A percentile compares a stretch with the other conserved stretches of the same genome.
Evolutionary conservation across 805 yeast species (phyloP).

Genomic region (Cyberlindnera petersonii): DNA sequence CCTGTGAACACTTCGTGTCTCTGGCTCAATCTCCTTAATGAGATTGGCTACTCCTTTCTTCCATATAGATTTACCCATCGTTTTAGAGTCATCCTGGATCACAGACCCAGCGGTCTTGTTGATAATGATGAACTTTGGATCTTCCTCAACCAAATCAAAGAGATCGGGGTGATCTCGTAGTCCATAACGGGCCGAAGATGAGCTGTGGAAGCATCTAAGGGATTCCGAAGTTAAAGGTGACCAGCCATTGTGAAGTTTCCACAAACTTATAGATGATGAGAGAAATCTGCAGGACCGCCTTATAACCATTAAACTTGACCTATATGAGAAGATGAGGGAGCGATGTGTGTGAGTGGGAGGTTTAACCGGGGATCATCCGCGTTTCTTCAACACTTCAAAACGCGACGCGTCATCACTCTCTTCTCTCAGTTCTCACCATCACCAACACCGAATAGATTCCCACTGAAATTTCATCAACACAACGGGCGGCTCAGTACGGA

Average conservation of each 20-base stretch:
- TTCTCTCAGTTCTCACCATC: too few species aligned
- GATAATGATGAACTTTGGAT: slow-evolving; percentile 19
- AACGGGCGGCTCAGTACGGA: slow-evolving; percentile 1
- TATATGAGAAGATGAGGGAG: not conserved
- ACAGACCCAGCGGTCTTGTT: slow-evolving; percentile 36
- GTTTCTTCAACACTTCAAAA: too few species aligned
- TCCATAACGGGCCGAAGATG: too few species aligned
- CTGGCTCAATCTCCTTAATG: slow-evolving; percentile 8
- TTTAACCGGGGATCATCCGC: too few species aligned
- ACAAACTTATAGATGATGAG: too few species aligned
- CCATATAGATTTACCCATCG: slow-evolving; percentile 7
- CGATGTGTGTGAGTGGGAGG: too few species aligned
- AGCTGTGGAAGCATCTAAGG: too few species aligned
- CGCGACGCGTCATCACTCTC: not conserved
- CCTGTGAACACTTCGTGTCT: slow-evolving; percentile 34
- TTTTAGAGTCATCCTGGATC: slow-evolving; percentile 31
- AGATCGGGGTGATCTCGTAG: too few species aligned
- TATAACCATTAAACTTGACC: too few species aligned
- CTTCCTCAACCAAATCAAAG: slow-evolving; percentile 13
- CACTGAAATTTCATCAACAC: not conserved
- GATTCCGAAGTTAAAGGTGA: too few species aligned
- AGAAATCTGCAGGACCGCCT: too few species aligned
- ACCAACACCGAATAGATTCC: not conserved
- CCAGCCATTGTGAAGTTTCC: too few species aligned
- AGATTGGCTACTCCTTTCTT: slow-evolving; percentile 14